Evolutionary conservation across 495 filamentous ascomycete species (phyloP).

Genomic region (Neurospora discreta): DNA sequence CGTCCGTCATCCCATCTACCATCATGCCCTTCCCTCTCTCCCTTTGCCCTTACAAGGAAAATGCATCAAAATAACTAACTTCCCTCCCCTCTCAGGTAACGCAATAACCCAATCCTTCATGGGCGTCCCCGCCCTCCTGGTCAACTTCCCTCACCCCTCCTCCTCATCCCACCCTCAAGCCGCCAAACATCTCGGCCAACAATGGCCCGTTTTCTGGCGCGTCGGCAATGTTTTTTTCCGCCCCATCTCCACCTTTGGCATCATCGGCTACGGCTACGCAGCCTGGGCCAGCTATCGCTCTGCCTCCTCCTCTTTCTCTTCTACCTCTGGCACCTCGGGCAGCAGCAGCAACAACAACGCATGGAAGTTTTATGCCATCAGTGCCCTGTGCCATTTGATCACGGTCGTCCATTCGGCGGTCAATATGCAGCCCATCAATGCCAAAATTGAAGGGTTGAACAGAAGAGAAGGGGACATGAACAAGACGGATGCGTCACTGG

Average conservation of each 20-base stretch:
- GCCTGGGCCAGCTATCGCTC: slow-evolving; percentile 16
- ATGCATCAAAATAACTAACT: background rate
- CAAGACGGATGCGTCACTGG: slow-evolving; percentile 22
- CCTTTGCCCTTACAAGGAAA: background rate
- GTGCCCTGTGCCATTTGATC: slow-evolving; percentile 30
- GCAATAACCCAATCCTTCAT: slow-evolving; percentile 42
- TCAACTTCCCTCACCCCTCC: slow-evolving; percentile 33
- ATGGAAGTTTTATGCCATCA: slow-evolving; percentile 30
- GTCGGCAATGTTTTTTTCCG: slow-evolving; percentile 40
- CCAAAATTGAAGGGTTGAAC: slow-evolving; percentile 28
- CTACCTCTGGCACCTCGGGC: background rate
- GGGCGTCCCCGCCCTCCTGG: slow-evolving; percentile 35
- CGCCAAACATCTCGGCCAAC: slow-evolving; percentile 30
- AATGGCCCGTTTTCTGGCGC: slow-evolving; percentile 39
- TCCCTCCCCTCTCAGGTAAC: slow-evolving; percentile 23
- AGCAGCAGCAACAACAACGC: slow-evolving; percentile 12
- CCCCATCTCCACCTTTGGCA: slow-evolving; percentile 35
- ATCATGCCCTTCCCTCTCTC: background rate
- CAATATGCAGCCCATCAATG: slow-evolving; percentile 42
- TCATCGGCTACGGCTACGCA: slow-evolving; percentile 34
- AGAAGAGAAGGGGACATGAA: slow-evolving; percentile 4
- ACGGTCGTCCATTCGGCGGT: slow-evolving; percentile 35
- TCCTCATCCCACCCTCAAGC: slow-evolving; percentile 25
- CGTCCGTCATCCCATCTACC: too few species aligned
- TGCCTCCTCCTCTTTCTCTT: background rate